Evolutionary conservation across 73 alveolate species (phyloP).

Genomic region (Paraurostyla sp.): DNA sequence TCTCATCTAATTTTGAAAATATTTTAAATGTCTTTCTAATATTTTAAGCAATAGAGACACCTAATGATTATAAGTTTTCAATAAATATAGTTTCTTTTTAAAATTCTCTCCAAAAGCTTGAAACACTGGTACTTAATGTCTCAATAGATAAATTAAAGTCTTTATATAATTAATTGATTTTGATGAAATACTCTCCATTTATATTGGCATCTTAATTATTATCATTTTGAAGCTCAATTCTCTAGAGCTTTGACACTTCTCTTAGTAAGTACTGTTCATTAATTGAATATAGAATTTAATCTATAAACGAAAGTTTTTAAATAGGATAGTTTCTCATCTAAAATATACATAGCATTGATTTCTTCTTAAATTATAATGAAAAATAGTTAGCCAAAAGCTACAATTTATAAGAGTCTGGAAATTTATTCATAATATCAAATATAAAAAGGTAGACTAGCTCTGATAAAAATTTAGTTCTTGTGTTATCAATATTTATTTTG

Average conservation of each 20-base stretch:
- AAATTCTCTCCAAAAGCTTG: conserved; percentile 13
- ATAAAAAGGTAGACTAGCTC: conserved; percentile 31
- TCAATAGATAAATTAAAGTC: background rate
- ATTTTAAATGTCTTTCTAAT: background rate
- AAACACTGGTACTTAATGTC: background rate
- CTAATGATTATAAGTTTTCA: background rate
- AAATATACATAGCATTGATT: conserved; percentile 43
- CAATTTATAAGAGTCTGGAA: conserved; percentile 6
- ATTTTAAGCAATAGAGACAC: background rate
- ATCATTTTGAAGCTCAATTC: background rate
- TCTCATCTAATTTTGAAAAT: background rate
- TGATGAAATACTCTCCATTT: conserved; percentile 42
- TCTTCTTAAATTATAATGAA: background rate
- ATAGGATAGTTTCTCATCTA: background rate
- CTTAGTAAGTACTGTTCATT: conserved; percentile 16
- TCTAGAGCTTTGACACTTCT: background rate
- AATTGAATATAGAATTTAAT: background rate
- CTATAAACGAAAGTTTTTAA: background rate
- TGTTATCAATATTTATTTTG: conserved; percentile 21
- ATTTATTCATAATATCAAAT: background rate
- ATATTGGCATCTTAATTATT: background rate
- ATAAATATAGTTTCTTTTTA: background rate
- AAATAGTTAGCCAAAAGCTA: background rate
- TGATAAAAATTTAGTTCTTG: background rate
- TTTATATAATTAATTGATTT: background rate